Percentiles rank a stretch among this genome's conserved stretches.
Evolutionary conservation across 805 yeast genomes (phyloP).

Genomic region (Yamadazyma laniorum): DNA sequence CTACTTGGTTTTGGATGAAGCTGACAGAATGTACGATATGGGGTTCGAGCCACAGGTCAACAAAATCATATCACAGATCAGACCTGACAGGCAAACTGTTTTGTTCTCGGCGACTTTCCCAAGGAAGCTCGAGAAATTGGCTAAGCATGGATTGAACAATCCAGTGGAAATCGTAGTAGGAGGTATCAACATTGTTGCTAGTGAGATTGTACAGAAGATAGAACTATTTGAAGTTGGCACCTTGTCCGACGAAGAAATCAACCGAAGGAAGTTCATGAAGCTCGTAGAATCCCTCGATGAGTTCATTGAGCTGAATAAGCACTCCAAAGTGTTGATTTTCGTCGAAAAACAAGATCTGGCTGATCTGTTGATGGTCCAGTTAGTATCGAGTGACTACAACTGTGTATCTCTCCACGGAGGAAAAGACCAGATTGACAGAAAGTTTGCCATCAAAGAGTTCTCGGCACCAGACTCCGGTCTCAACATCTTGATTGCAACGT

Average conservation of each 20-base stretch:
- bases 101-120: slow-evolving; percentile 95
- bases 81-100: slow-evolving; percentile 88
- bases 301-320: slow-evolving; percentile 26
- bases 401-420: slow-evolving; percentile 88
- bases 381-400: slow-evolving; percentile 52
- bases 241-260: slow-evolving; percentile 39
- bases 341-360: slow-evolving; percentile 87
- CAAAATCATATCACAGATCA: slow-evolving; percentile 68
- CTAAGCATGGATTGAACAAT: slow-evolving; percentile 55
- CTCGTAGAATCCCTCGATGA: slow-evolving; percentile 57
- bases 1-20: slow-evolving; percentile 89
- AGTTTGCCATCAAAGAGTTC: slow-evolving; percentile 69
- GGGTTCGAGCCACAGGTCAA: slow-evolving; percentile 96
- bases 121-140: slow-evolving; percentile 69
- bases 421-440: slow-evolving; percentile 80
- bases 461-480: slow-evolving; percentile 49
- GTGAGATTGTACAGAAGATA: slow-evolving; percentile 72
- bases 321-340: slow-evolving; percentile 67
- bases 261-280: slow-evolving; percentile 47
- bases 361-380: slow-evolving; percentile 61
- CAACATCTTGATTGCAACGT: slow-evolving; percentile 80
- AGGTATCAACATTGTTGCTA: slow-evolving; percentile 74
- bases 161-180: slow-evolving; percentile 83
- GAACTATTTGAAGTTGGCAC: slow-evolving; percentile 51
- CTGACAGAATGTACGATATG: slow-evolving; percentile 94